These are phyloP conservation scores for Vigna angularis DNA, from an alignment of 306 rosid species.

Conservation along the genomic window DNA sequence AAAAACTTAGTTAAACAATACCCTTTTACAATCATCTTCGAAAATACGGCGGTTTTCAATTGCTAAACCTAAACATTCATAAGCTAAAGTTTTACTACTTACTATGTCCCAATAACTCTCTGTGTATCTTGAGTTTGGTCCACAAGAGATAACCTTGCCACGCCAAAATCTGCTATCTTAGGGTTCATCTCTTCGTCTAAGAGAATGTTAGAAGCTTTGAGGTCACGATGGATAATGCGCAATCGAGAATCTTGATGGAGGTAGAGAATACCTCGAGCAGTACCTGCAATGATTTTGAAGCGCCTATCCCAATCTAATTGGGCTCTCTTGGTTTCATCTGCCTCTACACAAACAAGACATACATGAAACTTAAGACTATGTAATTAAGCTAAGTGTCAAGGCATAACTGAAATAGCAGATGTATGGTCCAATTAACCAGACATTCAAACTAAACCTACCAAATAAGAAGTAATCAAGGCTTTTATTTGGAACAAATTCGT, in stretches of 20 bases:
- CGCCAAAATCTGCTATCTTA: constrained; percentile 42
- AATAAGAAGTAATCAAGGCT: constrained; percentile 41
- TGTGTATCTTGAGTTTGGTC: constrained; percentile 35
- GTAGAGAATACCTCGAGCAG: constrained; percentile 36
- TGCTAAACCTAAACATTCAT: neutral
- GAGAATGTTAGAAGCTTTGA: constrained; percentile 39
- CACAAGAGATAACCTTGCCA: constrained; percentile 11
- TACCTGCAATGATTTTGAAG: constrained; percentile 29
- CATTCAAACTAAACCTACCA: constrained; percentile 42
- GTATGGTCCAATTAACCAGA: neutral
- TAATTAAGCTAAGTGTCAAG: neutral
- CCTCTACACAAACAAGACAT: neutral
- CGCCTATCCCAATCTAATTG: constrained; percentile 38
- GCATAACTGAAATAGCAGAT: neutral
- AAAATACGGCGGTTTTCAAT: neutral
- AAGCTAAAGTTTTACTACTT: neutral
- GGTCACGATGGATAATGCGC: constrained; percentile 41
- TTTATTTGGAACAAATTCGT: constrained; percentile 34
- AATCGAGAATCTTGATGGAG: constrained; percentile 43
- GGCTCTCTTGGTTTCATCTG: constrained; percentile 28
- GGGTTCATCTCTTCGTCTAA: constrained; percentile 44
- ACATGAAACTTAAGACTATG: neutral
- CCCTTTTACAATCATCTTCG: neutral
- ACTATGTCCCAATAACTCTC: constrained; percentile 48
- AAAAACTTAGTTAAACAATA: no score